phyloP scores from a whole-genome alignment of 2,329 filamentous ascomycete species.

The Gliomastix tumulicola region DNA sequence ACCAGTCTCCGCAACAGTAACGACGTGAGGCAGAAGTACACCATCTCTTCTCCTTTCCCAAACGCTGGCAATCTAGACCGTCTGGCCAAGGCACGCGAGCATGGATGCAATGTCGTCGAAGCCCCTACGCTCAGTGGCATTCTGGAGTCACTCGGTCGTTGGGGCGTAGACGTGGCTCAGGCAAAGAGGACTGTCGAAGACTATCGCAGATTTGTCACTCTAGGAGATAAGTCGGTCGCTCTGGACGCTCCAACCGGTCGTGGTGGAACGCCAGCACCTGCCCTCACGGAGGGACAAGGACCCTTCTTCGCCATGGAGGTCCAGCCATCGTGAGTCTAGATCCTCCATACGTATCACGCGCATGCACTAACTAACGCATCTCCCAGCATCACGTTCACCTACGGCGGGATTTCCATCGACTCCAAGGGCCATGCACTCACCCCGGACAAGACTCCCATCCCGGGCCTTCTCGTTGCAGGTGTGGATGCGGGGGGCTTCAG shows the following conservation, averaged over 20 bases:
- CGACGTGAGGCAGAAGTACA: not conserved
- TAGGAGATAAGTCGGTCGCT: not conserved
- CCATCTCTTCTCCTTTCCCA: not conserved
- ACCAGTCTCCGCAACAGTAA: not conserved
- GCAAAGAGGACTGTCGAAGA: not conserved
- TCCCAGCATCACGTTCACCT: slow-evolving; percentile 2
- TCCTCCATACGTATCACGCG: no score
- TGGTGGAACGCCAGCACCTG: not conserved
- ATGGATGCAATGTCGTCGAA: not conserved
- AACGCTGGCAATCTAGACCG: not conserved
- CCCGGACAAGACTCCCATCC: not conserved
- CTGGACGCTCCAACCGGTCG: not conserved
- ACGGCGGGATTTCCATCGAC: slow-evolving; percentile 1
- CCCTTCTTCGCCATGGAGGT: slow-evolving; percentile 2
- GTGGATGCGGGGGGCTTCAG: slow-evolving; percentile 3
- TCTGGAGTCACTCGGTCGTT: not conserved
- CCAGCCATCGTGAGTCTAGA: slow-evolving; percentile 2
- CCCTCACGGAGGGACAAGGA: not conserved
- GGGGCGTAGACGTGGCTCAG: not conserved
- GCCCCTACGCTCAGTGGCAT: not conserved
- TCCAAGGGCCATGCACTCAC: slow-evolving; percentile 1
- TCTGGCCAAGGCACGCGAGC: not conserved
- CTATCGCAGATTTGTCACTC: not conserved
- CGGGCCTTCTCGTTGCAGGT: not conserved
- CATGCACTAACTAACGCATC: not conserved